These are phyloP conservation scores for Saccharomycopsis sp. DNA, from an alignment of 805 yeast genomes.

Conservation along the genomic window DNA sequence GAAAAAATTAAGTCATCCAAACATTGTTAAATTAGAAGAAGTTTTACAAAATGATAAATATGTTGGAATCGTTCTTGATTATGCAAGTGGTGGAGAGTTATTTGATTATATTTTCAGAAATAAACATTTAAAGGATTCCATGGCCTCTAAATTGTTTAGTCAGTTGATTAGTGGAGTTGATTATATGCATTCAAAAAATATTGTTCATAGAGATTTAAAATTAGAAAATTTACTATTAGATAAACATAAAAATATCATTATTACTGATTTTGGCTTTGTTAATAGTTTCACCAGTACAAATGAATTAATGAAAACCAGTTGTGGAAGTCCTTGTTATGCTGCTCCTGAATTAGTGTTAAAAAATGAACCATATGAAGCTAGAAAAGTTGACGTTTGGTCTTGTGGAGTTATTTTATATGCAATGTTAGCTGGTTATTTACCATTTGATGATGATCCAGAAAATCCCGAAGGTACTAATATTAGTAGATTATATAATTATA, in stretches of 20 bases:
- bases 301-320: slow-evolving; percentile 70
- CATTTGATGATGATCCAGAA: slow-evolving; percentile 95
- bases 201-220: slow-evolving; percentile 89
- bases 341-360: slow-evolving; percentile 84
- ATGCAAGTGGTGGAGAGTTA: slow-evolving; percentile 95
- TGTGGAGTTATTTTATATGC: slow-evolving; percentile 82
- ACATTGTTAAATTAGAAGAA: slow-evolving; percentile 83
- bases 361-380: slow-evolving; percentile 88
- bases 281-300: slow-evolving; percentile 49
- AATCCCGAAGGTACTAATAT: slow-evolving; percentile 96
- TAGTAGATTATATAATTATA: slow-evolving; percentile 81
- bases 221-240: slow-evolving; percentile 66
- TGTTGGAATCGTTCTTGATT: slow-evolving; percentile 92
- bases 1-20: slow-evolving; percentile 81
- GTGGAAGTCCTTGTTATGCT: slow-evolving; percentile 95
- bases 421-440: slow-evolving; percentile 73
- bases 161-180: slow-evolving; percentile 63
- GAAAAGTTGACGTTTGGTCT: slow-evolving; percentile 90
- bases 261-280: slow-evolving; percentile 88
- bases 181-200: slow-evolving; percentile 54
- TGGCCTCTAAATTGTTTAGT: slow-evolving; percentile 68
- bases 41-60: slow-evolving; percentile 90
- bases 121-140: slow-evolving; percentile 74
- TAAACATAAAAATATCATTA: slow-evolving; percentile 28
- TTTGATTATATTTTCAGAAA: slow-evolving; percentile 86